Evolutionary conservation across 2,329 filamentous ascomycete species (phyloP), one percentile per base, ranked within the genome.

Genomic region (Coniochaeta pulveracea): DNA sequence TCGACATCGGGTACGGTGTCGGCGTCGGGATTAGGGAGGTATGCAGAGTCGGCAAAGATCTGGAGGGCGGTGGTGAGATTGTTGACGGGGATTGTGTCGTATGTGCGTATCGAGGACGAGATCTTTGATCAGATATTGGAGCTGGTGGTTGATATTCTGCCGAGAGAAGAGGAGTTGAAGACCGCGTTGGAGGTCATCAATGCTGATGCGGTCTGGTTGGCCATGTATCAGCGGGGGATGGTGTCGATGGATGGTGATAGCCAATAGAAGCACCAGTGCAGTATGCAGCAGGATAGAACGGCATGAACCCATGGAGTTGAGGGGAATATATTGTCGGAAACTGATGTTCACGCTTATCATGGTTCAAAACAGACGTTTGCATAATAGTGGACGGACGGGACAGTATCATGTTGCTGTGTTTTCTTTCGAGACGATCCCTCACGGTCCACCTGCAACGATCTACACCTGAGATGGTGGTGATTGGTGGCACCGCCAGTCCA

Each of bases 191-290:
- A 81, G 42, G 56, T 50, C 3, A 58, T 80, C 34, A 86, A 89
- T 51, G 61, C 67, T 1, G 84, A 91, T 59, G 79, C 80, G 2
- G 78, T 91, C 4, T 93, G 85, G 85, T 55, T 89, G 42, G 61
- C 63, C 25, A 54, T 72, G 47, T 68, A 70, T 36, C 57, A 69
- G 45, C 52, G 54, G 34, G 64, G 67, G 8, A 41, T 55, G 38
- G 46, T 61, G 22, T 26, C 58, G 34, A 46, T 44, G 40, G 43
- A 51, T 22, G 28, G 10, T 21, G 6, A n/a, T n/a, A n/a, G n/a
- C n/a, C n/a, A n/a, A n/a, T n/a, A n/a, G n/a, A n/a, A n/a, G n/a
- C n/a, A n/a, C n/a, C n/a, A n/a, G n/a, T n/a, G n/a, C n/a, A n/a
- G n/a, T n/a, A 23, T 8, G 8, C n/a, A 23, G 21, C 21, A 23